A percentile compares a stretch with the other conserved stretches of the same genome.
phyloP scores from a whole-genome alignment of 257 asterid species.

The Thymus quinquecostatus region DNA sequence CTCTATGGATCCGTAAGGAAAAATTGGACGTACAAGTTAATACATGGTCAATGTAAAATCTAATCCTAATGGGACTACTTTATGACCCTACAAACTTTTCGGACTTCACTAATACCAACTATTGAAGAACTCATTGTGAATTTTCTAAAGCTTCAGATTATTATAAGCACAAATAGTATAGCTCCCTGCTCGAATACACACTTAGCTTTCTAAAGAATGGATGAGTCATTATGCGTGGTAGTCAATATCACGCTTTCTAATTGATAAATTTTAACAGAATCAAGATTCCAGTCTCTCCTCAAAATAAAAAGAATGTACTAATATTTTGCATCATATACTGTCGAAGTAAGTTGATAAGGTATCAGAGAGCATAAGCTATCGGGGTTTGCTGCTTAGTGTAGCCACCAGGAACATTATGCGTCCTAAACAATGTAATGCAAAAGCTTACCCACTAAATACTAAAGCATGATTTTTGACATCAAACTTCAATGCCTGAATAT shows the following conservation, averaged over 20 bases:
- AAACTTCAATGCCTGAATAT: conserved; percentile 16
- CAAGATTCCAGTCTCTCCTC: not conserved
- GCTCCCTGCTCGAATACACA: conserved; percentile 2
- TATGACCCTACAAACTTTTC: not conserved
- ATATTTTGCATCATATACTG: too few species aligned
- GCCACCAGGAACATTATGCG: too few species aligned
- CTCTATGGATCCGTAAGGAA: not conserved
- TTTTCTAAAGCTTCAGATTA: not conserved
- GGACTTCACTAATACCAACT: not conserved
- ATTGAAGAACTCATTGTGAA: conserved; percentile 5
- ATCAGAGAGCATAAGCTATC: too few species aligned
- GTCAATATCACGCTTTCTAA: not conserved
- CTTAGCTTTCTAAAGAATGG: conserved; percentile 1
- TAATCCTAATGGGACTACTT: not conserved
- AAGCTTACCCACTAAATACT: conserved; percentile 5
- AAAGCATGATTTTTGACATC: not conserved
- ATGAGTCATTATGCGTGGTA: not conserved
- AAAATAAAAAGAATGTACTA: not conserved
- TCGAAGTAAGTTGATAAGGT: too few species aligned
- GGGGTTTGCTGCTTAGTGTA: too few species aligned
- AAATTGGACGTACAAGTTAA: not conserved
- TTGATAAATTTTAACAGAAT: not conserved
- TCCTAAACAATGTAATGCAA: not conserved
- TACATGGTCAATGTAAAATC: not conserved
- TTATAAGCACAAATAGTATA: not conserved